phyloP scores from a whole-genome alignment of 352 stramenopile species.

The Pythium guiyangense region DNA sequence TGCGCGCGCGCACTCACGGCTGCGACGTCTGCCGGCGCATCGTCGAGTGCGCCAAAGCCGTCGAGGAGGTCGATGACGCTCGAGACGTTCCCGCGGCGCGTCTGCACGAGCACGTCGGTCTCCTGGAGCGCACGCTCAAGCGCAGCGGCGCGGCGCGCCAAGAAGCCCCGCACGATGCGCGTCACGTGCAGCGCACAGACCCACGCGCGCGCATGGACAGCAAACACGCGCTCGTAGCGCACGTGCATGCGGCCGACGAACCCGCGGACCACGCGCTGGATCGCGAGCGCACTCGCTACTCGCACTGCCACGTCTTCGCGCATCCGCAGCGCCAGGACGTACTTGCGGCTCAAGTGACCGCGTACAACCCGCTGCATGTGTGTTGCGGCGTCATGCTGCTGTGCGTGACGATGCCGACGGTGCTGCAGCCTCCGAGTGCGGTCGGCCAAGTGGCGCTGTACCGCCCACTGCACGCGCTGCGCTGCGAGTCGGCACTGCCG shows the following conservation, averaged over 20 bases:
- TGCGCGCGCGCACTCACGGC: constrained; percentile 17
- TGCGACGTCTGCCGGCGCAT: constrained; percentile 36
- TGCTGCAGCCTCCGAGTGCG: constrained; percentile 22
- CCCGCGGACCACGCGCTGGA: constrained; percentile 46
- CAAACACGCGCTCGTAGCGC: constrained; percentile 26
- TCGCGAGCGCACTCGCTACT: constrained; percentile 38
- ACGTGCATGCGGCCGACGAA: constrained; percentile 31
- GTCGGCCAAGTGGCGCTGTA: constrained; percentile 22
- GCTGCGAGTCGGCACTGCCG: constrained; percentile 22
- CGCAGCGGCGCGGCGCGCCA: constrained; percentile 25
- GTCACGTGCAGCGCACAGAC: constrained; percentile 36
- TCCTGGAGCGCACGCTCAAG: constrained; percentile 19
- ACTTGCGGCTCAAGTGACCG: constrained; percentile 22
- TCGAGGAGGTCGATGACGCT: constrained; percentile 60
- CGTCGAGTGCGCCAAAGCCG: constrained; percentile 35
- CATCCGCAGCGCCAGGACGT: constrained; percentile 27
- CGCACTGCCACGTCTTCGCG: constrained; percentile 32
- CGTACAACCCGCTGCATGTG: constrained; percentile 41
- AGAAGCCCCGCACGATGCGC: constrained; percentile 49
- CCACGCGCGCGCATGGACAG: constrained; percentile 23
- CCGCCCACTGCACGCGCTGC: constrained; percentile 35
- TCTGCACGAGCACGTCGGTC: constrained; percentile 52
- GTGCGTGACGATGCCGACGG: neutral
- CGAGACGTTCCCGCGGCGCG: constrained; percentile 38
- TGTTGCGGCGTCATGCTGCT: constrained; percentile 23